phyloP scores from a whole-genome alignment of 2,329 filamentous ascomycete genomes.

The Leptoxyphium fumago region DNA sequence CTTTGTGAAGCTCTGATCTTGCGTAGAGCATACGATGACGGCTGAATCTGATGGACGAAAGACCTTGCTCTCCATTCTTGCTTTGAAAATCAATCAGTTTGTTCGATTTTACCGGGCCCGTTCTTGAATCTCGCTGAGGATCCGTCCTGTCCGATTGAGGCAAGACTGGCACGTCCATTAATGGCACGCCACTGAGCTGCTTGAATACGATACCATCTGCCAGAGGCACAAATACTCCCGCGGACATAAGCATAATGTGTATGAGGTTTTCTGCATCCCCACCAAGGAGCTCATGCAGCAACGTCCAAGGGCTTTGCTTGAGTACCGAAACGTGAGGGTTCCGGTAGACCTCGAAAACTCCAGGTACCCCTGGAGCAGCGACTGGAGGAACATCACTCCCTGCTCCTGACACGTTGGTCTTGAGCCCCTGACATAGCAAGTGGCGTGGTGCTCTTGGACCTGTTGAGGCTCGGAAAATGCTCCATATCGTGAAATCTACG shows the following conservation, averaged over 20 bases:
- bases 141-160: background rate
- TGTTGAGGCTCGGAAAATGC: conserved; percentile 49
- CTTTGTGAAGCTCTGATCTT: conserved; percentile 53
- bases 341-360: conserved; percentile 46
- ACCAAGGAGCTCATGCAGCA: conserved; percentile 60
- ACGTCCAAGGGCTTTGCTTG: conserved; percentile 59
- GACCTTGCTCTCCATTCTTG: no score
- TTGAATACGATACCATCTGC: conserved; percentile 50
- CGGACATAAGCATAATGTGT: conserved; percentile 60
- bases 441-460: conserved; percentile 47
- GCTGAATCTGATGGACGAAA: conserved; percentile 49
- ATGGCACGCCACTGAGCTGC: conserved; percentile 61
- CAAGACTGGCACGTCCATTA: conserved; percentile 30
- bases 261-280: conserved; percentile 62
- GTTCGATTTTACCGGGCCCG: background rate
- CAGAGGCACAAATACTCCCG: conserved; percentile 57
- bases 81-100: no score
- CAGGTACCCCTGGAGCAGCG: conserved; percentile 42
- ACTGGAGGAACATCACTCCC: conserved; percentile 18
- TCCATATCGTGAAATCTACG: conserved; percentile 48
- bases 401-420: conserved; percentile 29
- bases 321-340: conserved; percentile 59
- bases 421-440: conserved; percentile 72
- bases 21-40: conserved; percentile 80
- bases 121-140: background rate